Conservation (phyloP, 2,329 filamentous ascomycete genomes). For the Aspergillus niger region DNA sequence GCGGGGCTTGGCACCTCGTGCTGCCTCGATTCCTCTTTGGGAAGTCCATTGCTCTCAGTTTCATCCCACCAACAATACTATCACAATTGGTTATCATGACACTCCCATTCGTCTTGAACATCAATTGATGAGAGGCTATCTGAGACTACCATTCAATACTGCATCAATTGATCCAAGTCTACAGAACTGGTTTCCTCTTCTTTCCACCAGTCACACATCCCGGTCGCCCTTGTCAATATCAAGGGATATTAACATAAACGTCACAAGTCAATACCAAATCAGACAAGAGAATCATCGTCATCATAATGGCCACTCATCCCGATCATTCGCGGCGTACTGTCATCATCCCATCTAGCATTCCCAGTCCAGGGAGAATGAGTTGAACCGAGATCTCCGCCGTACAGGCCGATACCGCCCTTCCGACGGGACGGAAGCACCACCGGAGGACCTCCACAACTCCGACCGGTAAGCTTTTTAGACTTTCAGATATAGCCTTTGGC, state of each 20-base stretch:
- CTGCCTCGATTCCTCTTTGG: not conserved
- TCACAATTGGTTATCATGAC: no score
- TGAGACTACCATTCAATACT: not conserved
- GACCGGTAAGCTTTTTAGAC: slow-evolving; percentile 17
- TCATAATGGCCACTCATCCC: no score
- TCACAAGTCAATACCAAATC: no score
- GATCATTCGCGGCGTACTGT: no score
- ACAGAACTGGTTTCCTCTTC: not conserved
- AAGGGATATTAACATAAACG: no score
- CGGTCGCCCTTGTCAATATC: not conserved
- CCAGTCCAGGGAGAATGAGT: no score
- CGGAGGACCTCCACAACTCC: slow-evolving; percentile 1
- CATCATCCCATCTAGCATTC: no score
- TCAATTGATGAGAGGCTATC: not conserved
- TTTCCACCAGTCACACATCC: not conserved
- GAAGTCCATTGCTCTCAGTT: not conserved
- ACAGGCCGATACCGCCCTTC: slow-evolving; percentile 1
- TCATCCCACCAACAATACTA: no score
- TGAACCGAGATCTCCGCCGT: not conserved
- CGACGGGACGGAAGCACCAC: slow-evolving; percentile 8
- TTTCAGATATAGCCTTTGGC: not conserved
- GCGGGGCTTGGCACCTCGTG: not conserved
- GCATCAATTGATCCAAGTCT: not conserved
- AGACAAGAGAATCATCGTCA: no score
- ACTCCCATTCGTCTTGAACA: not conserved